These are phyloP conservation scores for Artomyces pyxidatus DNA, from an alignment of 768 basidiomycete genomes.

Conservation along the genomic window DNA sequence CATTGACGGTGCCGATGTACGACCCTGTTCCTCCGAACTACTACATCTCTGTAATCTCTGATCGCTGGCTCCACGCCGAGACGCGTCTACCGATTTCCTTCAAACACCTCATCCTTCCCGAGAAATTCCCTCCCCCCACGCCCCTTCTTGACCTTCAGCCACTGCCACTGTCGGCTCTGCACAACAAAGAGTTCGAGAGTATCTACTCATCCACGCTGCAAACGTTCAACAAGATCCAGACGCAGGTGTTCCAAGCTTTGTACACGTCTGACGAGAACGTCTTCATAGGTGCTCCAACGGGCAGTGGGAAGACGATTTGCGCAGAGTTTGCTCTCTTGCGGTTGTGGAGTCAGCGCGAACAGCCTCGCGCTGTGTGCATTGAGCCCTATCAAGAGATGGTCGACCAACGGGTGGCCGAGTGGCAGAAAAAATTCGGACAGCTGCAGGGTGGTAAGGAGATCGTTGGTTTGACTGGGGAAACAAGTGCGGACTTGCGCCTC, in stretches of 20 bases:
- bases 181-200: constrained; percentile 87
- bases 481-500: constrained; percentile 81
- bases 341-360: constrained; percentile 86
- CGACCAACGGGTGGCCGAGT: constrained; percentile 81
- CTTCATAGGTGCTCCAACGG: constrained; percentile 94
- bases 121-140: constrained; percentile 91
- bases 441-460: constrained; percentile 93
- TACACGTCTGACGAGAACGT: constrained; percentile 96
- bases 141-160: constrained; percentile 89
- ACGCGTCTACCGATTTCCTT: constrained; percentile 93
- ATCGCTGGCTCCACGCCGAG: constrained; percentile 93
- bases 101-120: constrained; percentile 95
- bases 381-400: constrained; percentile 99
- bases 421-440: constrained; percentile 74
- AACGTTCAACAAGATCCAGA: constrained; percentile 98
- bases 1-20: constrained; percentile 92
- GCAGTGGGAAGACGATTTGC: constrained; percentile 95
- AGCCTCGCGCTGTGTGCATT: constrained; percentile 83
- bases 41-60: constrained; percentile 91
- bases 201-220: constrained; percentile 76
- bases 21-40: constrained; percentile 98
- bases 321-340: constrained; percentile 93
- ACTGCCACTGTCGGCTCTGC: constrained; percentile 82
- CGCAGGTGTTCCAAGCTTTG: constrained; percentile 96
- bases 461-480: constrained; percentile 89